Evolutionary conservation across 805 yeast species (phyloP), one percentile per base, ranked within the genome.

Genomic region (Lachancea quebecensis): DNA sequence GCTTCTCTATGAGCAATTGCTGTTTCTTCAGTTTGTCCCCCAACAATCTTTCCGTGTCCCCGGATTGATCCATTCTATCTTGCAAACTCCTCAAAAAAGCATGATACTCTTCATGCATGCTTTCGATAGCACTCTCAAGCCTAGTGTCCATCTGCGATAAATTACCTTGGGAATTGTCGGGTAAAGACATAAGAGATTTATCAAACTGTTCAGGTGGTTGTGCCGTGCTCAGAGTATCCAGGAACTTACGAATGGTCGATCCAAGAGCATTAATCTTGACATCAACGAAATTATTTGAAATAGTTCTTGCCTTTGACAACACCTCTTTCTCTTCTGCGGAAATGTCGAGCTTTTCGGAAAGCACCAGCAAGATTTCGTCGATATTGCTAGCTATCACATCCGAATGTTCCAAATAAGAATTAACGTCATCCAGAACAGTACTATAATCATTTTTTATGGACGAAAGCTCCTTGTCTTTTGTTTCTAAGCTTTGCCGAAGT

Each of bases 81-180:
- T 55, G 49, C 14, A 62, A 51, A 10, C 59, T 51, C 16, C 49
- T 53, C n/a, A 62, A 47, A 41, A 60, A 62, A 14, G 50, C 49
- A 15, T 55, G 64, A 44, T 62, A 62, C 32, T 57, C 59, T 27
- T 57, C 53, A 43, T 60, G 65, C 36, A 62, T 45, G 15, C 55
- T 55, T 36, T 58, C 57, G 4, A 62, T 57, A 3, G 55, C 59
- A 27, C 53, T 43, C 48, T 62, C 66, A 4, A 60, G 43, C 10
- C 54, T 51, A 8, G 62, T 46, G 41, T 58, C 62, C 11, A 58
- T 18, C 29, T 37, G 41, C 14, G 46, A 33, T 10, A 33, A 4
- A 38, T 18, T 32, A 4, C 12, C 35, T 10, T 15, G 38, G n/a
- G 42, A 38, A 15, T 12, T 33, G 10, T 43, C 46, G 5, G 14